Conservation (phyloP, 257 asterid genomes). For the Lavandula angustifolia region DNA sequence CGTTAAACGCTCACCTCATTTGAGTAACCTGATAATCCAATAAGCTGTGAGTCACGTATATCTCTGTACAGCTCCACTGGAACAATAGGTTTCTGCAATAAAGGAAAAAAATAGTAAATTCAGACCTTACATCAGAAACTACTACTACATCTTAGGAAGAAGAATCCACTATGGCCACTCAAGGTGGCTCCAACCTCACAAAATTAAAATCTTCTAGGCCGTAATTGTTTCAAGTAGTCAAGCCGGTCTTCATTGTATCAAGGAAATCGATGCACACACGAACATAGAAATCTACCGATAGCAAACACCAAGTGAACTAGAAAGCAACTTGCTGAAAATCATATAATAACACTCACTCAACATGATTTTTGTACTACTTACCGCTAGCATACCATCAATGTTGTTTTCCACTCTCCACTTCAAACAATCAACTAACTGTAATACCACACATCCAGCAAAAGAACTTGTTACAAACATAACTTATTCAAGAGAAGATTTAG, state of each 20-base stretch:
- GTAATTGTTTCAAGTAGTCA: background rate
- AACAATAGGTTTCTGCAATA: conserved; percentile 61
- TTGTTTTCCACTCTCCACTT: conserved; percentile 69
- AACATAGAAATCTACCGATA: background rate
- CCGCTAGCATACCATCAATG: conserved; percentile 66
- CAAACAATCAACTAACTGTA: conserved; percentile 65
- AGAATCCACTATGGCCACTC: no score
- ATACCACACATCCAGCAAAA: conserved; percentile 32
- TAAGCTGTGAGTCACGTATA: conserved; percentile 69
- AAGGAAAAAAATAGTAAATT: conserved; percentile 12
- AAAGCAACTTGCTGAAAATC: background rate
- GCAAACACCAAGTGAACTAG: background rate
- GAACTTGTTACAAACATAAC: conserved; percentile 5
- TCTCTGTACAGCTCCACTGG: conserved; percentile 59
- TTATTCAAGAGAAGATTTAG: background rate
- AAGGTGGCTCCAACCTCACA: no score
- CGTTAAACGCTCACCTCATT: conserved; percentile 50
- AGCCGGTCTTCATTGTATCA: background rate
- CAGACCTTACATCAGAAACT: conserved; percentile 19
- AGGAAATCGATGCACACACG: background rate
- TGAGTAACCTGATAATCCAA: conserved; percentile 70
- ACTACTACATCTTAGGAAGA: background rate
- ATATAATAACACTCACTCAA: background rate
- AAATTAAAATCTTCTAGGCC: background rate
- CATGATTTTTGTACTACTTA: conserved; percentile 36